Base-by-base conservation (phyloP, 2,329 filamentous ascomycete genomes). In the Rutstroemia sp. region DNA sequence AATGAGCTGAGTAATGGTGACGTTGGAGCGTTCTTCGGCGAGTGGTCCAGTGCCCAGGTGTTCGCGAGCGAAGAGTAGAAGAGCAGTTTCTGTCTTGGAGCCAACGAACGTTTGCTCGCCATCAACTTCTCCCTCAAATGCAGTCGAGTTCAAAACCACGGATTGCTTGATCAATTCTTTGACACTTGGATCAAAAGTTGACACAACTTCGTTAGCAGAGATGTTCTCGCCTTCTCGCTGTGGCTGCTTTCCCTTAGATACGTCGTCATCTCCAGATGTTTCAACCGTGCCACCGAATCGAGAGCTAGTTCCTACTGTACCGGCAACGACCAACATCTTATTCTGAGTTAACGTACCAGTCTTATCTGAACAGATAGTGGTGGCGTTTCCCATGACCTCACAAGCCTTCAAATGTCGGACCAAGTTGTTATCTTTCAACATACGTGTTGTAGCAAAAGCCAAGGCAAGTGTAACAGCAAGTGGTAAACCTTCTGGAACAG, bases 291-390 rank as follows among this genome's bases (percentile, higher is more conserved):
- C 67, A 51, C 74, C 76, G 67, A 86, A 85, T 57, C 78, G 76
- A 41, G 78, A 76, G 58, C 75, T 75, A 14, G 77, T 78, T 30
- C 86, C 86, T 42, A 89, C 71, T 5, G 84, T 84, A 6, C 86
- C 87, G 25, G 87, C 84, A 30, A 91, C 87, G 1, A 90, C 86
- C 0, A 84, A 87, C 85, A 88, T 88, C 69, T 84, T 83, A 67
- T 88, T 88, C 57, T 87, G 84, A 0, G 86, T 89, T 17, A 89
- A 72, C 5, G 86, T 89, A 50, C 86, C 86, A 1, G 86, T 89
- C 71, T 89, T 89, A 69, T 89, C 88, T 4, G 88, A 91, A 71
- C 88, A 92, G 38, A 92, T 86, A 0, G 87, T 87, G 2, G 82
- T 86, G 2, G 82, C 82, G 63, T 87, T 87, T 5, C 84, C 84